Percentiles rank a stretch among this genome's conserved stretches.
These are phyloP conservation scores for Nicotiana sylvestris DNA, from an alignment of 257 asterid species.

Conservation along the genomic window DNA sequence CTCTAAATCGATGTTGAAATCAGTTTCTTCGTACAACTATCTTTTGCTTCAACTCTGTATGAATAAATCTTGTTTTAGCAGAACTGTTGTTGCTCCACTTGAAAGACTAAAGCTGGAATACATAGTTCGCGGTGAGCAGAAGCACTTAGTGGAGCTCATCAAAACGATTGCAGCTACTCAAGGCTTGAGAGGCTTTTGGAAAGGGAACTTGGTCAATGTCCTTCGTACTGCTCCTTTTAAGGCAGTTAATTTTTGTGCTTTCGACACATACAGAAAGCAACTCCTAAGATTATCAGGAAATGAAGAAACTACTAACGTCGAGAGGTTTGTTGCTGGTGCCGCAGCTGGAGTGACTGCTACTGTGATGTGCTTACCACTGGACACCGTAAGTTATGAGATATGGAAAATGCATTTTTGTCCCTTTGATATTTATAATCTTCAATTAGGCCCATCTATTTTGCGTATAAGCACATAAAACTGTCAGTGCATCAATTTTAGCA, in stretches of 20 bases:
- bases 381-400: slow-evolving; percentile 51
- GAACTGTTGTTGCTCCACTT: slow-evolving; percentile 94
- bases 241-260: slow-evolving; percentile 89
- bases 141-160: slow-evolving; percentile 54
- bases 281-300: slow-evolving; percentile 64
- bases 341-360: slow-evolving; percentile 99
- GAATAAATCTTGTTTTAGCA: slow-evolving; percentile 34
- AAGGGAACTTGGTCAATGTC: slow-evolving; percentile 86
- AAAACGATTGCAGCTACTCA: slow-evolving; percentile 75
- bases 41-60: slow-evolving; percentile 8
- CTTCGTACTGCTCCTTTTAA: slow-evolving; percentile 98
- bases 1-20: background rate
- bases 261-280: slow-evolving; percentile 88
- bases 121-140: slow-evolving; percentile 83
- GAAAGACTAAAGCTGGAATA: slow-evolving; percentile 96
- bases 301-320: slow-evolving; percentile 71
- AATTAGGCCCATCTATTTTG: background rate
- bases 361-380: slow-evolving; percentile 92
- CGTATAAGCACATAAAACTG: background rate
- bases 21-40: slow-evolving; percentile 9
- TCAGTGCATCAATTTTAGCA: background rate
- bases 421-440: background rate
- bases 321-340: slow-evolving; percentile 92
- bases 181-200: slow-evolving; percentile 97
- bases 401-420: background rate